Percentiles rank a stretch among this genome's conserved stretches.
Evolutionary conservation across 176 grass and related monocot genomes (phyloP).

Genomic region (Metroxylon sagu): DNA sequence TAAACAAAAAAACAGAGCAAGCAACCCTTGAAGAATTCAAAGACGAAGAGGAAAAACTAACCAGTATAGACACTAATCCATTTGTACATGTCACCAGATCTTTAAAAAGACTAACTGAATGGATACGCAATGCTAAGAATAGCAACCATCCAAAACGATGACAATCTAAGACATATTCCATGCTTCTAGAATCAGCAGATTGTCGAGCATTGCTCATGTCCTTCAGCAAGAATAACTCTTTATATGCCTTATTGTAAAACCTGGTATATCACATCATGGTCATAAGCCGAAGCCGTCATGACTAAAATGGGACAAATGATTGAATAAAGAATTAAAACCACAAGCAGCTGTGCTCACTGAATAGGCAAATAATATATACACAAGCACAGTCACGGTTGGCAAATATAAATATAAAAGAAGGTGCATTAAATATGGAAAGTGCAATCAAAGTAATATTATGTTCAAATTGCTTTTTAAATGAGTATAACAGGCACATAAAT

Average conservation of each 20-base stretch:
- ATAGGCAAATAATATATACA: too few species aligned
- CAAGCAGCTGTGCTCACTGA: too few species aligned
- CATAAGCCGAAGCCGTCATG: slow-evolving; percentile 1
- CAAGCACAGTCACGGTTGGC: too few species aligned
- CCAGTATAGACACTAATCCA: slow-evolving; percentile 80
- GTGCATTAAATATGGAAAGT: too few species aligned
- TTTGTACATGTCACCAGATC: slow-evolving; percentile 82
- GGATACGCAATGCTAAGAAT: slow-evolving; percentile 64
- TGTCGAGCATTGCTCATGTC: slow-evolving; percentile 23
- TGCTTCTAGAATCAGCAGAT: slow-evolving; percentile 16
- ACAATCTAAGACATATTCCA: slow-evolving; percentile 35
- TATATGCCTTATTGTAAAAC: slow-evolving; percentile 70
- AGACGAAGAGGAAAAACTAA: slow-evolving; percentile 33
- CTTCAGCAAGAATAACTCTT: slow-evolving; percentile 53
- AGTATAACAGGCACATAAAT: too few species aligned
- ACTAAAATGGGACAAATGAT: too few species aligned
- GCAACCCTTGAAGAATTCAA: neutral
- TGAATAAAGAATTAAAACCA: too few species aligned
- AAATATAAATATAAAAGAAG: too few species aligned
- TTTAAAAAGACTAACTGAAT: slow-evolving; percentile 56
- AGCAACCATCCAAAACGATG: slow-evolving; percentile 73
- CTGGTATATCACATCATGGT: slow-evolving; percentile 23
- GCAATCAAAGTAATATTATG: too few species aligned
- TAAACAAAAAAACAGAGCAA: too few species aligned
- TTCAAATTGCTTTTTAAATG: too few species aligned